Evolutionary conservation across 129 eudicot genomes (phyloP).

Genomic region (Escallonia herrerae): DNA sequence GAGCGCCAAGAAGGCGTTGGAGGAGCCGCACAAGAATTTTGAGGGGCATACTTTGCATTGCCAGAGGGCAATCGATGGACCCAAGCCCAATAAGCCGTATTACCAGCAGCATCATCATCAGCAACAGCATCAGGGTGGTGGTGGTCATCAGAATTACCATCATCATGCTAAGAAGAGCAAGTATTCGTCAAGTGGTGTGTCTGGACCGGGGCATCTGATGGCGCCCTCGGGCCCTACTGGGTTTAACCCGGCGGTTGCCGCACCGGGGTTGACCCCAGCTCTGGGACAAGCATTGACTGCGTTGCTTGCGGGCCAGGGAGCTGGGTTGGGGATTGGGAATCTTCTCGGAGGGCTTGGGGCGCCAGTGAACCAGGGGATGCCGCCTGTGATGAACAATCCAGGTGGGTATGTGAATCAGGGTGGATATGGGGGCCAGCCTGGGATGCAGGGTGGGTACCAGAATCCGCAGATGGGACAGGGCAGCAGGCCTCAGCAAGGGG

Average conservation of each 20-base stretch:
- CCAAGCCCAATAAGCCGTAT: slow-evolving; percentile 43
- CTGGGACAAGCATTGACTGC: slow-evolving; percentile 96
- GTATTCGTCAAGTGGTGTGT: slow-evolving; percentile 46
- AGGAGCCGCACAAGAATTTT: slow-evolving; percentile 83
- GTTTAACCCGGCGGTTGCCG: slow-evolving; percentile 52
- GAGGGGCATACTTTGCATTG: slow-evolving; percentile 80
- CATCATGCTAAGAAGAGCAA: slow-evolving; percentile 61
- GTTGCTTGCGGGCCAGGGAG: slow-evolving; percentile 67
- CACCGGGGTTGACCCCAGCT: slow-evolving; percentile 54
- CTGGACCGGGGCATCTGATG: slow-evolving; percentile 60
- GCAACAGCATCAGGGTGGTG: background rate
- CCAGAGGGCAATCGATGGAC: slow-evolving; percentile 89
- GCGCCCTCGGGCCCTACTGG: slow-evolving; percentile 59
- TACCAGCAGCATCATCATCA: slow-evolving; percentile 31
- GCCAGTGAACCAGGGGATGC: slow-evolving; percentile 55
- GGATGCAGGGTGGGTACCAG: slow-evolving; percentile 73
- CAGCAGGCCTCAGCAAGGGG: slow-evolving; percentile 71
- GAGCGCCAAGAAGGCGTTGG: slow-evolving; percentile 72
- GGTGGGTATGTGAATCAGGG: slow-evolving; percentile 63
- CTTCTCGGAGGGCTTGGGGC: slow-evolving; percentile 40
- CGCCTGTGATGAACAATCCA: slow-evolving; percentile 40
- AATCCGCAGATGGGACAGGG: slow-evolving; percentile 87
- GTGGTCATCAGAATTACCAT: background rate
- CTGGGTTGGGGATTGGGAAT: slow-evolving; percentile 69
- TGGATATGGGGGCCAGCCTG: slow-evolving; percentile 60